phyloP scores from a whole-genome alignment of 225 moss, liverwort and hornwort genomes.

The Sphagnum contortum region DNA sequence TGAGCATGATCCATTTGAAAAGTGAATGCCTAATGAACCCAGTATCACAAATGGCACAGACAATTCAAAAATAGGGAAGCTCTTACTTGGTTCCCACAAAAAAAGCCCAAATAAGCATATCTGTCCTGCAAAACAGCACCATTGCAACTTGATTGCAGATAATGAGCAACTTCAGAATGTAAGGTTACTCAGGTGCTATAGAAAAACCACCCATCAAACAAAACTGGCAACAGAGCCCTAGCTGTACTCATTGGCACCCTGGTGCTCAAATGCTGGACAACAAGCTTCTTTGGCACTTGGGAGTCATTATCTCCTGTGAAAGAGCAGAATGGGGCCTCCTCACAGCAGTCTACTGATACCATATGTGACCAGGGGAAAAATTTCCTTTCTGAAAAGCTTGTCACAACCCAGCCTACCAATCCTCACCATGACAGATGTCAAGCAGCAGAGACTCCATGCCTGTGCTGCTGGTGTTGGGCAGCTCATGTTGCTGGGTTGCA shows the following conservation, averaged over 20 bases:
- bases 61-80: too few species aligned
- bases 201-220: conserved; percentile 39
- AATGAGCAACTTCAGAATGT: conserved; percentile 39
- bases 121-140: too few species aligned
- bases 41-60: too few species aligned
- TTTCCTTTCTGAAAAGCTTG: conserved; percentile 3
- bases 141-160: conserved; percentile 48
- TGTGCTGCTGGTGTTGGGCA: conserved; percentile 3
- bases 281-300: conserved; percentile 50
- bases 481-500: conserved; percentile 10
- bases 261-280: conserved; percentile 5
- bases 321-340: conserved; percentile 54
- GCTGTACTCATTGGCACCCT: conserved; percentile 42
- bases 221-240: conserved; percentile 14
- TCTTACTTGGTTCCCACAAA: too few species aligned
- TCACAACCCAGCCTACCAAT: conserved; percentile 10
- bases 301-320: conserved; percentile 34
- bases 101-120: too few species aligned
- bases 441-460: neutral
- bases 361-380: conserved; percentile 22
- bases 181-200: conserved; percentile 19
- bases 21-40: too few species aligned
- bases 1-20: too few species aligned
- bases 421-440: conserved; percentile 7
- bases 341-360: conserved; percentile 50